Conservation (phyloP, 2,329 filamentous ascomycete genomes). For the Mycogone perniciosa region DNA sequence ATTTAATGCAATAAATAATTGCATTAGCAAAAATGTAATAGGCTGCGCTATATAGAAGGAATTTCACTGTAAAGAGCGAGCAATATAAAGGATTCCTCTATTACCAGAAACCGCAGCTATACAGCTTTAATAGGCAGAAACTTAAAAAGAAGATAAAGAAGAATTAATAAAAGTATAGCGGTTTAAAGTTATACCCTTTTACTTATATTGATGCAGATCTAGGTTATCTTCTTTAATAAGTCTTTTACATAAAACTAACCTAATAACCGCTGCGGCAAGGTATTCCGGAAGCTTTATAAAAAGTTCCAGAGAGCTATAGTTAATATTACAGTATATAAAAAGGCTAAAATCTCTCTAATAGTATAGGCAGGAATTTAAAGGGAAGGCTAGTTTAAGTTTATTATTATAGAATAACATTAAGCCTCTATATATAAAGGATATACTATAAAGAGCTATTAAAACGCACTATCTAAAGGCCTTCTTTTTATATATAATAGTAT, state of each 20-base stretch:
- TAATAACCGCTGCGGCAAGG: background rate
- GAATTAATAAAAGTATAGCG: background rate
- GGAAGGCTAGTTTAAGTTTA: background rate
- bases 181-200: background rate
- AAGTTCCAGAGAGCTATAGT: background rate
- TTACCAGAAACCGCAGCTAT: background rate
- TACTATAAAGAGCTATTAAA: background rate
- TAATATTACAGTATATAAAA: background rate
- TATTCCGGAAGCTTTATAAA: background rate
- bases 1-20: background rate
- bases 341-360: background rate
- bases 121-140: background rate
- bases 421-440: background rate
- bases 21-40: background rate
- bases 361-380: background rate
- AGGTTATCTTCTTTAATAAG: constrained; percentile 2
- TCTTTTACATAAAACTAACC: background rate
- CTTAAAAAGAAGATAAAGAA: background rate
- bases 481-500: too few species aligned
- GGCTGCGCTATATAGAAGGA: background rate
- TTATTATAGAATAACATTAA: background rate
- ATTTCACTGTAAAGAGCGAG: background rate
- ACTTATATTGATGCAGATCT: background rate
- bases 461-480: too few species aligned
- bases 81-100: background rate